Evolutionary conservation across 2,329 filamentous ascomycete species (phyloP), one percentile per base, ranked within the genome.

Genomic region (Graphilbum ipis-grandicollis): DNA sequence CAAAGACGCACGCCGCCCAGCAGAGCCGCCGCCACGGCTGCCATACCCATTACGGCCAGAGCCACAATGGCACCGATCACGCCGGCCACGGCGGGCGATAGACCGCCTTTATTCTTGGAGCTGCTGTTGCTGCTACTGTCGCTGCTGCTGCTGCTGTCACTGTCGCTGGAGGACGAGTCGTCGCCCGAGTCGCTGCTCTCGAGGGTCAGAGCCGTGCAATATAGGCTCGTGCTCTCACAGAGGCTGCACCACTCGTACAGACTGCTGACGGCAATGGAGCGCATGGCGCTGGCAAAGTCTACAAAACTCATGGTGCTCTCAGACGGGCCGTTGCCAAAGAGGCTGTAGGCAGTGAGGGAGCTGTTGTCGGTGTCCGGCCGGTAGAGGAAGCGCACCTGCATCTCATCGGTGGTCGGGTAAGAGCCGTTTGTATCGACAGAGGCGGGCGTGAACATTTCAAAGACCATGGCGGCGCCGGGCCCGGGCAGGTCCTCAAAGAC

Each of bases 401-500:
- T 53, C 17, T 65, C 56, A 9, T 56, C 47, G 0, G 45, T 39
- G 3, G 43, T 33, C 1, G 60, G 59, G 36, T 50, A 54, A 1
- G 32, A 19, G 15, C 7, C 19, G 5, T 12, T 12, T 10, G 4
- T 12, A 9, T 21, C 18, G 18, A 15, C 15, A 19, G 23, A 13
- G 14, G 17, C 31, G 15, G 18, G 8, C 19, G 61, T 52, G 15
- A 63, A 63, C 5, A 75, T 52, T 57, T 93, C 85, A 50, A 90
- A 85, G 0, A 70, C 61, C 66, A 93, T 77, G 30, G 71, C 68
- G 1, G 75, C 76, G 0, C 83, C 84, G 28, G 84, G 82, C 44
- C 76, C 66, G 0, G 79, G 75, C 13, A 73, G 44, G 44, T 50
- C 23, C 41, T 49, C 33, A 50, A 59, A 65, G 0, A 74, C 52